phyloP scores from a whole-genome alignment of 2,329 filamentous ascomycete species.

The Talaromyces atroroseus region DNA sequence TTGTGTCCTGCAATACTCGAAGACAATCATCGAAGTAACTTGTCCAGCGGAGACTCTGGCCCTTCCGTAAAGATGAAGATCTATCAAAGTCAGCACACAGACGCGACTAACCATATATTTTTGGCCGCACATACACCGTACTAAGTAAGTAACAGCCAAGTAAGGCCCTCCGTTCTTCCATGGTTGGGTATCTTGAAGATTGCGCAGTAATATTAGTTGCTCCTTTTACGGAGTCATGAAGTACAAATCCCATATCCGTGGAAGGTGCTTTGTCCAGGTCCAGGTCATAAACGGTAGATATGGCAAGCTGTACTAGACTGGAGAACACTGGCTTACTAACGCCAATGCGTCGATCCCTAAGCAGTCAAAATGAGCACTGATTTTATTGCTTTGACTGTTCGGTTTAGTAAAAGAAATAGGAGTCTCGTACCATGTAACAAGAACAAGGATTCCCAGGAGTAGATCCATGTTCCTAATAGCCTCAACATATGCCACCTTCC shows the following conservation, averaged over 20 bases:
- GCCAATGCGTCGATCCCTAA: slow-evolving; percentile 1
- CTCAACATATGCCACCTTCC: neutral
- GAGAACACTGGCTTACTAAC: neutral
- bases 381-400: neutral
- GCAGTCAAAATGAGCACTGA: neutral
- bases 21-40: neutral
- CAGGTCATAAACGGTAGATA: neutral
- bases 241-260: neutral
- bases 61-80: neutral
- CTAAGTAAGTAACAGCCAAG: slow-evolving; percentile 8
- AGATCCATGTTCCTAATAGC: slow-evolving; percentile 2
- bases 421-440: neutral
- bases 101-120: neutral
- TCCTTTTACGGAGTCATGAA: slow-evolving; percentile 3
- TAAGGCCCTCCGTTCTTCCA: slow-evolving; percentile 7
- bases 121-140: neutral
- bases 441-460: neutral
- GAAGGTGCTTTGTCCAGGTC: neutral
- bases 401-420: neutral
- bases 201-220: neutral
- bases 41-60: slow-evolving; percentile 6
- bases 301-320: slow-evolving; percentile 4
- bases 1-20: neutral
- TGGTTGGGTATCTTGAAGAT: neutral
- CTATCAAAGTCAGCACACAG: neutral